Evolutionary conservation across 2,329 filamentous ascomycete species (phyloP).

Genomic region (Aspergillus fumigatus): DNA sequence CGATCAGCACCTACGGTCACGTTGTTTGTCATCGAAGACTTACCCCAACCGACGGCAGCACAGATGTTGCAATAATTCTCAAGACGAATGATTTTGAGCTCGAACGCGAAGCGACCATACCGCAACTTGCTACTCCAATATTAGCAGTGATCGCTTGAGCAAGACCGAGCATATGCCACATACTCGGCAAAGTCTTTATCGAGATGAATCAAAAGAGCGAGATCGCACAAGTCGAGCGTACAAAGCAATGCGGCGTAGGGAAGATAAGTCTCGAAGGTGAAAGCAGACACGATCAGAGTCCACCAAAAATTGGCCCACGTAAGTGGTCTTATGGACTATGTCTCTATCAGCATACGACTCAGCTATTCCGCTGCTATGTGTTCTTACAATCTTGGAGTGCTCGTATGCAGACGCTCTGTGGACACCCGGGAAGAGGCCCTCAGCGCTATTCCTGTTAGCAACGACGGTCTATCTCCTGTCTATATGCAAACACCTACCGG

Average conservation of each 20-base stretch:
- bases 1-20: not conserved
- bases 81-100: not conserved
- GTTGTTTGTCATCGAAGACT: not conserved
- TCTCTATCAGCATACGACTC: not conserved
- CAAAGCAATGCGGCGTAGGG: not conserved
- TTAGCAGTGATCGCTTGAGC: not conserved
- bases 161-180: not conserved
- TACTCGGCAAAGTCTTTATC: not conserved
- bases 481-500: not conserved
- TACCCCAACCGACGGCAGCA: not conserved
- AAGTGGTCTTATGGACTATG: not conserved
- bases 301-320: not conserved
- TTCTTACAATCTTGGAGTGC: not conserved
- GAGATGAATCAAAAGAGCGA: not conserved
- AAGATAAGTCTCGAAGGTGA: not conserved
- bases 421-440: not conserved
- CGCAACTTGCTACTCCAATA: not conserved
- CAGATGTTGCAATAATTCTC: not conserved
- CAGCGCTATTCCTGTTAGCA: not conserved
- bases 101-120: not conserved
- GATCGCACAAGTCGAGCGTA: not conserved
- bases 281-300: not conserved
- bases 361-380: not conserved
- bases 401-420: not conserved
- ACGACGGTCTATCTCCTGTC: not conserved